Percentiles rank a stretch among this genome's conserved stretches.
Evolutionary conservation across 2,329 filamentous ascomycete species (phyloP).

Genomic region (Colletotrichum sojae): DNA sequence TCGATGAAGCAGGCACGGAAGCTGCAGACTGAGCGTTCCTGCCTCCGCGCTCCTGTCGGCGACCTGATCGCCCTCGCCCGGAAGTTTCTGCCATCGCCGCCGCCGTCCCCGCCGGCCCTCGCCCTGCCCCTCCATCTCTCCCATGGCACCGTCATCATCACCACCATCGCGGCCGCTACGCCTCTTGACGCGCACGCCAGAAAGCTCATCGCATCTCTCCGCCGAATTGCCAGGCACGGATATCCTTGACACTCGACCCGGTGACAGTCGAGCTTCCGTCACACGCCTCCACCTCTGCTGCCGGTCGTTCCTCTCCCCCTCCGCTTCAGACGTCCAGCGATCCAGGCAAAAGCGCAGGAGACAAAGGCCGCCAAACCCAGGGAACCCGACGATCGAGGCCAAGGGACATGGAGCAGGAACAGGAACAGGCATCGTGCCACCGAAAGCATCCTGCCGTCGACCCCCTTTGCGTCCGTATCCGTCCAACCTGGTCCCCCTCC

Average conservation of each 20-base stretch:
- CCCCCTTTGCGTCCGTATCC: conserved; percentile 32
- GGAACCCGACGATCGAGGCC: not conserved
- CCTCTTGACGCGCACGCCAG: conserved; percentile 12
- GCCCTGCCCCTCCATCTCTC: not conserved
- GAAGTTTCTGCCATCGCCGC: conserved; percentile 9
- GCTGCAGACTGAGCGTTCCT: not conserved
- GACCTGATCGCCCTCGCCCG: not conserved
- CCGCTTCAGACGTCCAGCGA: not conserved
- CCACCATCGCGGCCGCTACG: conserved; percentile 4
- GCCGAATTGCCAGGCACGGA: conserved; percentile 20
- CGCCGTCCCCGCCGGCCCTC: conserved; percentile 5
- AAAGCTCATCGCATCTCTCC: conserved; percentile 5
- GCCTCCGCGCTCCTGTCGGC: not conserved
- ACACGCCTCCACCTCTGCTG: conserved; percentile 27
- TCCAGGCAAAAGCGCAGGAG: not conserved
- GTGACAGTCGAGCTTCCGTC: conserved; percentile 29
- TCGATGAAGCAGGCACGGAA: not conserved
- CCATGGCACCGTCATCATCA: not conserved
- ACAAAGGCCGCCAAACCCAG: conserved; percentile 9
- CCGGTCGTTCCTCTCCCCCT: conserved; percentile 7
- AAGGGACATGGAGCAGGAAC: not conserved
- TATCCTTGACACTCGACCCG: conserved; percentile 22
- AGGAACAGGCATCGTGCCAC: conserved; percentile 21
- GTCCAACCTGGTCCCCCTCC: conserved; percentile 20
- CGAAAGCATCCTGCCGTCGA: conserved; percentile 34